A percentile compares a stretch with the other conserved stretches of the same genome.
These are phyloP conservation scores for Decorospora gaudefroyi DNA, from an alignment of 2,329 filamentous ascomycete species.

Conservation along the genomic window DNA sequence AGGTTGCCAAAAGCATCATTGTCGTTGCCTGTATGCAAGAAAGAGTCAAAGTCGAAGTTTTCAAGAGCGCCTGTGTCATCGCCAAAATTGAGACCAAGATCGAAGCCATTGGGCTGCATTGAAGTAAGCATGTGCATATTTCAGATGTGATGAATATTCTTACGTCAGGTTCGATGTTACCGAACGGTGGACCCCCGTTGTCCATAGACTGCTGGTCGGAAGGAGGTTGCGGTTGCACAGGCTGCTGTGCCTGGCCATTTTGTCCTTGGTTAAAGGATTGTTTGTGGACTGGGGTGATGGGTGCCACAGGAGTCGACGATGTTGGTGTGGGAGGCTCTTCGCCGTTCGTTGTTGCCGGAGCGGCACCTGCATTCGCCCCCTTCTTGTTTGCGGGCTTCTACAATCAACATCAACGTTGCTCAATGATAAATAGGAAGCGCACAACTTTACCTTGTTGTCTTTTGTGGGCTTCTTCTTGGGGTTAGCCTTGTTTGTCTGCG, in stretches of 20 bases:
- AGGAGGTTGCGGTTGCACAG: conserved; percentile 42
- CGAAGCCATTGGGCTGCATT: conserved; percentile 41
- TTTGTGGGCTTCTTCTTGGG: conserved; percentile 77
- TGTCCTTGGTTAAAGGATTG: conserved; percentile 45
- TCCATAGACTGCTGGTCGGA: conserved; percentile 44
- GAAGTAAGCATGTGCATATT: conserved; percentile 33
- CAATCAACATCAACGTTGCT: conserved; percentile 45
- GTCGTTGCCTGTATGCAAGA: conserved; percentile 62
- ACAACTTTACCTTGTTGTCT: conserved; percentile 68
- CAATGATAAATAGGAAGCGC: conserved; percentile 22
- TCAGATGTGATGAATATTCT: conserved; percentile 15
- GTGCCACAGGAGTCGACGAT: conserved; percentile 55
- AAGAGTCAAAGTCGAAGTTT: conserved; percentile 70
- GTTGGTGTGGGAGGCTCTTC: conserved; percentile 56
- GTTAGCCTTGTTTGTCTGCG: conserved; percentile 70
- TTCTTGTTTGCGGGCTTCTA: conserved; percentile 50
- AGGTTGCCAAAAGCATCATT: conserved; percentile 45
- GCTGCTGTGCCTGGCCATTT: conserved; percentile 42
- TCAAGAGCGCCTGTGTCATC: conserved; percentile 65
- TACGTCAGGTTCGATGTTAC: conserved; percentile 47
- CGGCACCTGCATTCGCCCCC: conserved; percentile 45
- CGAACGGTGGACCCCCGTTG: conserved; percentile 46
- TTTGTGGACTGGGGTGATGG: conserved; percentile 53
- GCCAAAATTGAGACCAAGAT: conserved; percentile 52
- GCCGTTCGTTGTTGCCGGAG: conserved; percentile 50